A percentile compares a stretch with the other conserved stretches of the same genome.
Evolutionary conservation across 768 basidiomycete species (phyloP).

Genomic region (Russula foetens): DNA sequence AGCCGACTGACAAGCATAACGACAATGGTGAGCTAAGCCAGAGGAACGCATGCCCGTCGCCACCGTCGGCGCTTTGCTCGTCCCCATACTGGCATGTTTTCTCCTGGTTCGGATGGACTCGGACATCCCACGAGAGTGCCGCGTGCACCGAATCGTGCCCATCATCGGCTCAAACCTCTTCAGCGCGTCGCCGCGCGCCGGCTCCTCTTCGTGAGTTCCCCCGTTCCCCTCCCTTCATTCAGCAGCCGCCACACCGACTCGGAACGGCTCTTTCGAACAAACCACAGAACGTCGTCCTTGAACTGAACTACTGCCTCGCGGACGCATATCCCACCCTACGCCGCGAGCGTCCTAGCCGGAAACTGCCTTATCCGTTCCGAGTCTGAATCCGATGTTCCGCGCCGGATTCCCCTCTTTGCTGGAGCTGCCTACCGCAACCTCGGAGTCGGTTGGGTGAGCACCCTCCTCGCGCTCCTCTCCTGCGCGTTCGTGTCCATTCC

Average conservation of each 20-base stretch:
- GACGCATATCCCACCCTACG: conserved; percentile 28
- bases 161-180: conserved; percentile 30
- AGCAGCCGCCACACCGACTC: background rate
- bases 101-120: conserved; percentile 32
- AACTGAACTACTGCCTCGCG: conserved; percentile 28
- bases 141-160: conserved; percentile 31
- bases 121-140: conserved; percentile 23
- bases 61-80: conserved; percentile 27
- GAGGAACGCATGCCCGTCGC: conserved; percentile 30
- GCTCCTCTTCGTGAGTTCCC: conserved; percentile 25
- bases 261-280: background rate
- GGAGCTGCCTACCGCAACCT: conserved; percentile 22
- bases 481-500: conserved; percentile 24
- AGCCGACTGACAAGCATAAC: conserved; percentile 17
- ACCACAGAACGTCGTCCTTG: conserved; percentile 16
- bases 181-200: conserved; percentile 26
- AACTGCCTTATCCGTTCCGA: conserved; percentile 29
- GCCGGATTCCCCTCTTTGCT: conserved; percentile 18
- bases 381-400: too few relatives aligned
- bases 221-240: conserved; percentile 22
- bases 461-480: conserved; percentile 24
- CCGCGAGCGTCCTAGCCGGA: conserved; percentile 29
- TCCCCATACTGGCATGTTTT: conserved; percentile 29
- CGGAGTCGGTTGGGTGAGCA: conserved; percentile 24
- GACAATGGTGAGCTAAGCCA: conserved; percentile 20